A percentile compares a stretch with the other conserved stretches of the same genome.
Conservation (phyloP, 1,284 basidiomycete species). For the Puccinia polysora region DNA sequence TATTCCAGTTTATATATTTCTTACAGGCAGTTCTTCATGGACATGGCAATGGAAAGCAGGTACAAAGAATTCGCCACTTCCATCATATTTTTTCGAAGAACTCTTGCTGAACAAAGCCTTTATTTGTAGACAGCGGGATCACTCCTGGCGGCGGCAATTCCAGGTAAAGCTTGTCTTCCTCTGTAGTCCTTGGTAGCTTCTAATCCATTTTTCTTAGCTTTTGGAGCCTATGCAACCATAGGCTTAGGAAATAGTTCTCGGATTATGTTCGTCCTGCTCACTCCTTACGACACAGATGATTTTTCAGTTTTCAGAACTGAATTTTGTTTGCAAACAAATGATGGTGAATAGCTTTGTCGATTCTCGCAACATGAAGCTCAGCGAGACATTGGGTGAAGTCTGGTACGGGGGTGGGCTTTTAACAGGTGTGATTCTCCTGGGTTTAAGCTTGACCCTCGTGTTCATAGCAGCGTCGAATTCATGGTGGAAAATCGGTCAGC, state of each 20-base stretch:
- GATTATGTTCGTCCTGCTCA: constrained; percentile 22
- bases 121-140: constrained; percentile 10
- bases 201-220: background rate
- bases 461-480: constrained; percentile 17
- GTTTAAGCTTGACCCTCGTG: constrained; percentile 6
- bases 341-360: constrained; percentile 10
- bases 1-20: constrained; percentile 7
- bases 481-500: constrained; percentile 25
- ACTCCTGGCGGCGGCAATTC: constrained; percentile 11
- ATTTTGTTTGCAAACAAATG: background rate
- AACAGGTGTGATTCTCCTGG: constrained; percentile 11
- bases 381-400: constrained; percentile 25
- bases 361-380: constrained; percentile 22
- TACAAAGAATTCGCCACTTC: background rate
- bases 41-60: constrained; percentile 12
- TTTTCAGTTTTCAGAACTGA: too few relatives aligned
- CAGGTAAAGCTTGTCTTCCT: background rate
- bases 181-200: background rate
- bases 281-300: too few relatives aligned
- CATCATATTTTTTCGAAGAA: background rate
- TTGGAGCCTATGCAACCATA: constrained; percentile 10
- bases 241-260: constrained; percentile 17
- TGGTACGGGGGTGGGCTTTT: constrained; percentile 14
- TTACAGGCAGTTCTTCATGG: constrained; percentile 20
- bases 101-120: background rate